Percentiles rank a stretch among this genome's conserved stretches.
These are phyloP conservation scores for Theobroma cacao DNA, from an alignment of 345 rosid species.

Conservation along the genomic window DNA sequence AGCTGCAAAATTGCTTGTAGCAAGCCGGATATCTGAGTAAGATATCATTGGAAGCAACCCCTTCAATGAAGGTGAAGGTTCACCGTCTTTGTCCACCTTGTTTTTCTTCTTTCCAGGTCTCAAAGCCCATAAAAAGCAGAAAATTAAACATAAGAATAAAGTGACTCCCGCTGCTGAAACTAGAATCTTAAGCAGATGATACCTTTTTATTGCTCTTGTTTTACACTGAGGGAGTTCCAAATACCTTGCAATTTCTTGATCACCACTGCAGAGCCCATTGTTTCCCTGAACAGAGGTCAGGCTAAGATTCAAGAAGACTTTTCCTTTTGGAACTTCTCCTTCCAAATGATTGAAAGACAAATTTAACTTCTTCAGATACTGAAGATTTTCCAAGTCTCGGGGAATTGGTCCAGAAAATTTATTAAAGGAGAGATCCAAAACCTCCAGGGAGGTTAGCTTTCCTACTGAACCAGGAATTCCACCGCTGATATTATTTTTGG, in stretches of 20 bases:
- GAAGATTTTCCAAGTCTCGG: background rate
- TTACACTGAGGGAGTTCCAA: background rate
- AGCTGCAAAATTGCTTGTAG: slow-evolving; percentile 26
- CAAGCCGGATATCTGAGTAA: slow-evolving; percentile 17
- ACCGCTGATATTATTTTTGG: slow-evolving; percentile 1
- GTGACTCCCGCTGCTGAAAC: background rate
- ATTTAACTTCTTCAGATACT: background rate
- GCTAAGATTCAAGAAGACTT: slow-evolving; percentile 5
- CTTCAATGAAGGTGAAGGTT: background rate
- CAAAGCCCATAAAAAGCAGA: background rate
- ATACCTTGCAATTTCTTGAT: slow-evolving; percentile 1
- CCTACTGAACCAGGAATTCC: slow-evolving; percentile 16
- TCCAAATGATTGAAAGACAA: slow-evolving; percentile 22
- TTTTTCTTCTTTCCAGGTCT: background rate
- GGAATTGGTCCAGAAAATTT: slow-evolving; percentile 17
- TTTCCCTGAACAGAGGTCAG: background rate
- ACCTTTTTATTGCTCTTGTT: background rate
- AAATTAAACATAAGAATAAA: background rate
- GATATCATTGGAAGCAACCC: slow-evolving; percentile 7
- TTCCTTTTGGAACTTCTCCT: slow-evolving; percentile 15
- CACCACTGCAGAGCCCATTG: slow-evolving; percentile 12
- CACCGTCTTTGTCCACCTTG: background rate
- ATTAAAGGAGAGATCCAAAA: slow-evolving; percentile 17
- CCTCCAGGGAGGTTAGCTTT: background rate
- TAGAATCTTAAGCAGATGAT: background rate